A percentile compares a stretch with the other conserved stretches of the same genome.
These are phyloP conservation scores for Clarireedia paspali DNA, from an alignment of 2,329 filamentous ascomycete species.

Conservation along the genomic window DNA sequence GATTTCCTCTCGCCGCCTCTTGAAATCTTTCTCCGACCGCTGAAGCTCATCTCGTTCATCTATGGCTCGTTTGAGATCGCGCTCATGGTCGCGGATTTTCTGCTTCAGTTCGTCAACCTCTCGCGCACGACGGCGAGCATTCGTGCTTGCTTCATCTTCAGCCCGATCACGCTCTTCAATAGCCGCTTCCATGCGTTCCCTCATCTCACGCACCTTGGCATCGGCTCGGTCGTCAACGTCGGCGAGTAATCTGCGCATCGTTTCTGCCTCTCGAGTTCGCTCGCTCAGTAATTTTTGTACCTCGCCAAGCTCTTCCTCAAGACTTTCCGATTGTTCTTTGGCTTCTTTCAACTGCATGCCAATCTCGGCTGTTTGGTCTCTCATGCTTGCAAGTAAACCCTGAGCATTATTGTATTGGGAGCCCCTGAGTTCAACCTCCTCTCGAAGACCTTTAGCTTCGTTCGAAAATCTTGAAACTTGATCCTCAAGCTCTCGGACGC, in stretches of 20 bases:
- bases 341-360: slow-evolving; percentile 88
- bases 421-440: slow-evolving; percentile 76
- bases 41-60: slow-evolving; percentile 75
- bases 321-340: slow-evolving; percentile 68
- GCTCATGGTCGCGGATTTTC: slow-evolving; percentile 74
- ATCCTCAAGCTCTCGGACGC: slow-evolving; percentile 62
- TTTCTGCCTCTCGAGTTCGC: slow-evolving; percentile 85
- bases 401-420: slow-evolving; percentile 83
- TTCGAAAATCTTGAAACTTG: slow-evolving; percentile 60
- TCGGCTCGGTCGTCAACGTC: slow-evolving; percentile 84
- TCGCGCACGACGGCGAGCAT: slow-evolving; percentile 66
- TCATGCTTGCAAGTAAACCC: slow-evolving; percentile 82
- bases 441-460: slow-evolving; percentile 60
- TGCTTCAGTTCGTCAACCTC: slow-evolving; percentile 82
- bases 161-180: slow-evolving; percentile 90
- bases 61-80: slow-evolving; percentile 60
- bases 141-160: slow-evolving; percentile 79
- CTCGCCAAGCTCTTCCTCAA: slow-evolving; percentile 89
- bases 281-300: slow-evolving; percentile 80
- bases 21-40: slow-evolving; percentile 65
- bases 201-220: slow-evolving; percentile 77
- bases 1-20: slow-evolving; percentile 64
- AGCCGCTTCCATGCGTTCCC: slow-evolving; percentile 77
- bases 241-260: slow-evolving; percentile 80
- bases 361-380: slow-evolving; percentile 83